Conservation (phyloP, 2,329 filamentous ascomycete species). For the Epichloe baconii region DNA sequence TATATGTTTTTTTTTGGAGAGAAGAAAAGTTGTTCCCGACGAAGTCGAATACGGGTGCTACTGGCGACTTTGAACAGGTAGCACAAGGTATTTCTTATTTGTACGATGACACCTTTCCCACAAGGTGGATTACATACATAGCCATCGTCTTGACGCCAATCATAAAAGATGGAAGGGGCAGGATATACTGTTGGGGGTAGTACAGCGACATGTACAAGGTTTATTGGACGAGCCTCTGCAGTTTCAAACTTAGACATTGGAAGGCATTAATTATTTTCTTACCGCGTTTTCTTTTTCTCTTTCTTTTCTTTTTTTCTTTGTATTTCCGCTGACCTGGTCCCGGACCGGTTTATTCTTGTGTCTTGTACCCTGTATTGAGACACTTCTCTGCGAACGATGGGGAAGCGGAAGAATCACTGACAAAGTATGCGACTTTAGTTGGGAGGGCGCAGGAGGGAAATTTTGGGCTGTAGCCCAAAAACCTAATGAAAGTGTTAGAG, state of each 20-base stretch:
- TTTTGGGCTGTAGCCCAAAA: not conserved
- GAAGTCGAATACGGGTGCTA: not conserved
- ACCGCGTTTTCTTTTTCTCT: conserved; percentile 1
- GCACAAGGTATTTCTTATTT: conserved; percentile 2
- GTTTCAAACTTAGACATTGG: conserved; percentile 4
- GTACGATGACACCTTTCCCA: not conserved
- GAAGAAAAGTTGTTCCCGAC: not conserved
- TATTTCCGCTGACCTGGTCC: not conserved
- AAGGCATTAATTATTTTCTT: conserved; percentile 3
- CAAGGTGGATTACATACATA: not conserved
- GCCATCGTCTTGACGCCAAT: not conserved
- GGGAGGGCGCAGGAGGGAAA: not conserved
- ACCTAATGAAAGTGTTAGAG: conserved; percentile 3
- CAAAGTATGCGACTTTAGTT: not conserved
- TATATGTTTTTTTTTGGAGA: not conserved
- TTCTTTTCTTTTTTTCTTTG: conserved; percentile 1
- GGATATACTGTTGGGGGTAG: not conserved
- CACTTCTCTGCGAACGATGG: not conserved
- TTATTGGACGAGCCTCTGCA: conserved; percentile 1
- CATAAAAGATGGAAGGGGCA: not conserved
- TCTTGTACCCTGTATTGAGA: not conserved
- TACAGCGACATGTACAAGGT: conserved; percentile 3
- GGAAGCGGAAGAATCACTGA: not conserved
- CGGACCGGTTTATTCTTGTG: not conserved
- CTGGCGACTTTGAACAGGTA: not conserved